Evolutionary conservation across 148 eudicot genomes (phyloP).

Genomic region (Cornus controversa): DNA sequence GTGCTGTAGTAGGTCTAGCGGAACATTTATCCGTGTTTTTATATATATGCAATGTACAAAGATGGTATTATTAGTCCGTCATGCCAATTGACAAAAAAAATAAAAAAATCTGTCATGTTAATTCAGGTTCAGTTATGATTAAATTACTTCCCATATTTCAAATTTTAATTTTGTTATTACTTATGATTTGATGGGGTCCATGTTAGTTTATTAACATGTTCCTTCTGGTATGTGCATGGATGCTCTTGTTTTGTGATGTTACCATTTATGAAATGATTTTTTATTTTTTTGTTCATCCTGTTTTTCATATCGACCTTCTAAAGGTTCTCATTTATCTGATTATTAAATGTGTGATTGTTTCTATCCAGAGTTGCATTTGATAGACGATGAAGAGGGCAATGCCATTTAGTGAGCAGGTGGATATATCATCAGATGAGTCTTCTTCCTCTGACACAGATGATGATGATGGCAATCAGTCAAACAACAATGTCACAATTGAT

Average conservation of each 20-base stretch:
- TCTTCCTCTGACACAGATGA: conserved; percentile 36
- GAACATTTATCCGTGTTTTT: no score
- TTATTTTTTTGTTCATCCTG: background rate
- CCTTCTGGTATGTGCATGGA: background rate
- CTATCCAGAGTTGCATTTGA: background rate
- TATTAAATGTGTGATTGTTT: background rate
- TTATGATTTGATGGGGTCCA: background rate
- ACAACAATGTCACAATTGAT: conserved; percentile 11
- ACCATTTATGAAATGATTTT: background rate
- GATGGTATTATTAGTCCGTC: background rate
- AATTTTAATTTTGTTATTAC: no score
- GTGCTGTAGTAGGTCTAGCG: background rate
- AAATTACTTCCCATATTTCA: no score
- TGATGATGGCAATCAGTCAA: conserved; percentile 20
- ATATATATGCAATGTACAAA: background rate
- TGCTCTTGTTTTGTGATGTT: background rate
- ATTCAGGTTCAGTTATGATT: no score
- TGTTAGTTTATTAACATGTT: background rate
- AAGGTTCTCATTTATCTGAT: background rate
- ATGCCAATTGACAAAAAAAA: no score
- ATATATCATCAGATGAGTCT: conserved; percentile 57
- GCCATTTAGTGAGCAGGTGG: conserved; percentile 39
- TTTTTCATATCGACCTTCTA: background rate
- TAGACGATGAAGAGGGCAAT: conserved; percentile 32
- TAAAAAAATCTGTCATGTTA: background rate